Percentiles rank a stretch among this genome's conserved stretches.
Evolutionary conservation across 2,329 filamentous ascomycete genomes (phyloP).

Genomic region (Incumbomyces delicatus): DNA sequence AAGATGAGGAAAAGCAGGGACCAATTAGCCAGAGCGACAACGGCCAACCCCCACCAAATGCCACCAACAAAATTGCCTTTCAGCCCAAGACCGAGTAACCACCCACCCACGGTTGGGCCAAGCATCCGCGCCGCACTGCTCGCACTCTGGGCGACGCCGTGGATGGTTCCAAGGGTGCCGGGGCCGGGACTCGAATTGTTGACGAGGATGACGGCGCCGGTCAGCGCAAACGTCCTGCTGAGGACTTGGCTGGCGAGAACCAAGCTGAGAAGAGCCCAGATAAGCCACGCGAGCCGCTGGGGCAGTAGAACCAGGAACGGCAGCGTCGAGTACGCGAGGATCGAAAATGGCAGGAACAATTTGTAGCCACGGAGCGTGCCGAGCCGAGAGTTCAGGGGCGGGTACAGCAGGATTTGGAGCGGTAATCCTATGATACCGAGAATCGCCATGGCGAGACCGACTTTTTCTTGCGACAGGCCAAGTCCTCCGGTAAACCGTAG

Average conservation of each 20-base stretch:
- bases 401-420: constrained; percentile 63
- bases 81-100: constrained; percentile 45
- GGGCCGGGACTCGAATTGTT: constrained; percentile 52
- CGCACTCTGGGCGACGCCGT: constrained; percentile 49
- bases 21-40: constrained; percentile 48
- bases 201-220: constrained; percentile 48
- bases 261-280: constrained; percentile 57
- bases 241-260: constrained; percentile 61
- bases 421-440: constrained; percentile 66
- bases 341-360: constrained; percentile 59
- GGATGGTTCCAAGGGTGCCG: constrained; percentile 47
- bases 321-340: constrained; percentile 57
- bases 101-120: constrained; percentile 46
- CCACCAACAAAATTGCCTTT: constrained; percentile 45
- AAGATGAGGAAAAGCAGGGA: constrained; percentile 51
- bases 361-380: constrained; percentile 62
- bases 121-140: constrained; percentile 45
- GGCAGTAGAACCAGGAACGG: constrained; percentile 64
- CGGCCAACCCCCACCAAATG: constrained; percentile 49
- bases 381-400: constrained; percentile 53
- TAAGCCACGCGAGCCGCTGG: constrained; percentile 35
- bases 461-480: constrained; percentile 58
- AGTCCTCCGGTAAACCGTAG: constrained; percentile 62
- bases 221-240: constrained; percentile 60
- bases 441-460: constrained; percentile 69